phyloP scores from a whole-genome alignment of 2,329 filamentous ascomycete genomes.

The Dactylellina parvicollis region DNA sequence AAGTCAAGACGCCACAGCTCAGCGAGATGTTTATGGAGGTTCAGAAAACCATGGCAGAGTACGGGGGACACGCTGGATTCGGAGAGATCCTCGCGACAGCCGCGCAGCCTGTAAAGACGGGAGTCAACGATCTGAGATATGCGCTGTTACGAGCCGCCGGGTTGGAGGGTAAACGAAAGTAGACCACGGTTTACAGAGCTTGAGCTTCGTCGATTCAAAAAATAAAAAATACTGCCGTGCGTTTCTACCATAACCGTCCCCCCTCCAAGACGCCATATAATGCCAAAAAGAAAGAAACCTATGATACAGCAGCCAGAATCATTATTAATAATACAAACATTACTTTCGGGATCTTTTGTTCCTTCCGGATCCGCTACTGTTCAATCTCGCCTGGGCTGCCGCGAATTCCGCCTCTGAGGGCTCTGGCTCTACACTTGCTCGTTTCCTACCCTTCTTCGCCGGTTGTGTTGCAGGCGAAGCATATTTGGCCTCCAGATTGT shows the following conservation, averaged over 20 bases:
- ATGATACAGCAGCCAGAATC: constrained; percentile 21
- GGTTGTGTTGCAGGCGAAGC: constrained; percentile 60
- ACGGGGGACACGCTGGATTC: constrained; percentile 63
- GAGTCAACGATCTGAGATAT: constrained; percentile 72
- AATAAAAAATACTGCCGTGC: constrained; percentile 7
- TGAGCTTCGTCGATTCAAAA: constrained; percentile 1
- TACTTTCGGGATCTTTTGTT: constrained; percentile 44
- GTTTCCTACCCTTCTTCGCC: constrained; percentile 65
- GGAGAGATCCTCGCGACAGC: constrained; percentile 71
- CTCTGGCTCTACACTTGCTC: constrained; percentile 68
- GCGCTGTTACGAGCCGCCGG: constrained; percentile 72
- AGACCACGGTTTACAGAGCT: neutral
- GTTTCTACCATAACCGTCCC: constrained; percentile 29
- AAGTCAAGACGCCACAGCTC: constrained; percentile 59
- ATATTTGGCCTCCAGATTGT: constrained; percentile 81
- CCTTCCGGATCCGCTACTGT: constrained; percentile 22
- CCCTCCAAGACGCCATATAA: constrained; percentile 41
- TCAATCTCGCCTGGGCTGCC: constrained; percentile 33
- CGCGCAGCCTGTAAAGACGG: constrained; percentile 65
- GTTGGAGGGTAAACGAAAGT: constrained; percentile 63
- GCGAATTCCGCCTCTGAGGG: constrained; percentile 58
- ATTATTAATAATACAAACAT: neutral
- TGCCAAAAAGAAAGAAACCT: constrained; percentile 26
- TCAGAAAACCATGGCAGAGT: constrained; percentile 60
- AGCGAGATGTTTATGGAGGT: constrained; percentile 61